Base-by-base conservation (phyloP, 2,329 filamentous ascomycete species). In the Phyllosticta paracitricarpa region DNA sequence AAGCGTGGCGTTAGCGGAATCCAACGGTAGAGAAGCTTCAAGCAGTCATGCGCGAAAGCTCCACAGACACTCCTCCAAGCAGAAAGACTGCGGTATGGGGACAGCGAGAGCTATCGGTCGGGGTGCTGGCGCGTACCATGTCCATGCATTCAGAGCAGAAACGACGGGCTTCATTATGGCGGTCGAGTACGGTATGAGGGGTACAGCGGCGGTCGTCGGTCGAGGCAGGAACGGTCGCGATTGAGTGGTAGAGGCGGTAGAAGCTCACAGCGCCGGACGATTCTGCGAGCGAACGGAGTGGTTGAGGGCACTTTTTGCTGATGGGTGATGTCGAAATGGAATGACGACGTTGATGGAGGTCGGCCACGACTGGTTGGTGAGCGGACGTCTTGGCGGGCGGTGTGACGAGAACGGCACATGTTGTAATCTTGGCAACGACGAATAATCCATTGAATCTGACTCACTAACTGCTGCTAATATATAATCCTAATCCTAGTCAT, bases 111-210 rank as follows among this genome's bases (percentile, higher is more conserved):
- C 4, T 6, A 30, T 30, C 28, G 28, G 28, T 30, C 19, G 30
- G 89, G 33, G 28, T 75, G 51, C 30, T 10, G 26, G 48, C n/a
- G 54, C 85, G 72, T 81, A 97, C 92, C 92, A 96, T 80, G 87
- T 90, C 91, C 92, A 97, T 71, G 92, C 93, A 79, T 96, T 92
- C 79, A 92, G 84, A 67, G 91, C 87, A 72, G 90, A 89, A 69
- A 97, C 89, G 73, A 97, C 81, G 68, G 93, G 92, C 87, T 97
- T 97, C 92, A 97, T 97, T 72, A 71, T 84, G 67, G 28, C 35
- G 56, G 35, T 26, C 9, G 54, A 25, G 54, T 22, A 22, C 19
- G 14, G 6, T 53, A 17, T 1, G 19, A 25, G n/a, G 22, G 33
- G 9, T 40, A 12, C 33, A 4, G 33, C 33, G 33, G 33, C 10